phyloP scores from a whole-genome alignment of 345 rosid genomes.

The Eutrema yunnanense region DNA sequence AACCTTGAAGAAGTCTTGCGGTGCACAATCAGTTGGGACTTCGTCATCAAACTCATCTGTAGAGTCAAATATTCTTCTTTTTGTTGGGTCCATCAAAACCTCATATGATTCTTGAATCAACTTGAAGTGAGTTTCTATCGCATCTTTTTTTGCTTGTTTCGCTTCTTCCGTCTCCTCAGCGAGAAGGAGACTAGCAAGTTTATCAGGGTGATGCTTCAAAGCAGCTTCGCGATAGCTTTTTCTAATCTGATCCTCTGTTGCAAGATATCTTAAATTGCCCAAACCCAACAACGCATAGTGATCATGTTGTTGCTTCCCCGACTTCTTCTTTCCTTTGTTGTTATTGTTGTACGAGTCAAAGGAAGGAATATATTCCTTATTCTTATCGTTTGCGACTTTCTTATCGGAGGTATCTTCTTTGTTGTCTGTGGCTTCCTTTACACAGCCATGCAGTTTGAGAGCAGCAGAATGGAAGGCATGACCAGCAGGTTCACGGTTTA shows the following conservation, averaged over 20 bases:
- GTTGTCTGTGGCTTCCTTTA: slow-evolving; percentile 31
- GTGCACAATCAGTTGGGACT: slow-evolving; percentile 76
- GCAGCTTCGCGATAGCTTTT: slow-evolving; percentile 90
- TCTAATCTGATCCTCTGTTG: slow-evolving; percentile 93
- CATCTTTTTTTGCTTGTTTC: slow-evolving; percentile 81
- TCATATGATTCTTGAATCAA: slow-evolving; percentile 91
- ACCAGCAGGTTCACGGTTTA: slow-evolving; percentile 84
- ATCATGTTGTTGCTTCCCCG: slow-evolving; percentile 72
- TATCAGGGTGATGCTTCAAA: slow-evolving; percentile 88
- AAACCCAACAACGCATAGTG: slow-evolving; percentile 90
- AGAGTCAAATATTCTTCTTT: slow-evolving; percentile 85
- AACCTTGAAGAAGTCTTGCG: slow-evolving; percentile 89
- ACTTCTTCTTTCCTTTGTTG: slow-evolving; percentile 61
- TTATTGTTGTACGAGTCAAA: slow-evolving; percentile 45
- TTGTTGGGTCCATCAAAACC: slow-evolving; percentile 71
- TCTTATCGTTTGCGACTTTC: slow-evolving; percentile 53
- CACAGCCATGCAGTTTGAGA: slow-evolving; percentile 71
- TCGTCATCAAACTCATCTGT: slow-evolving; percentile 97
- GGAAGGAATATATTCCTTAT: slow-evolving; percentile 51
- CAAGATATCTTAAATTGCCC: slow-evolving; percentile 84
- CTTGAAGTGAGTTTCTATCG: slow-evolving; percentile 83
- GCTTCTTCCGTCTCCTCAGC: slow-evolving; percentile 82
- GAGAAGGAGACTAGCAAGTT: slow-evolving; percentile 78
- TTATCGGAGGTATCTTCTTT: slow-evolving; percentile 34
- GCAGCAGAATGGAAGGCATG: slow-evolving; percentile 81